phyloP scores from a whole-genome alignment of 176 grass and related monocot species.

The Typha latifolia region DNA sequence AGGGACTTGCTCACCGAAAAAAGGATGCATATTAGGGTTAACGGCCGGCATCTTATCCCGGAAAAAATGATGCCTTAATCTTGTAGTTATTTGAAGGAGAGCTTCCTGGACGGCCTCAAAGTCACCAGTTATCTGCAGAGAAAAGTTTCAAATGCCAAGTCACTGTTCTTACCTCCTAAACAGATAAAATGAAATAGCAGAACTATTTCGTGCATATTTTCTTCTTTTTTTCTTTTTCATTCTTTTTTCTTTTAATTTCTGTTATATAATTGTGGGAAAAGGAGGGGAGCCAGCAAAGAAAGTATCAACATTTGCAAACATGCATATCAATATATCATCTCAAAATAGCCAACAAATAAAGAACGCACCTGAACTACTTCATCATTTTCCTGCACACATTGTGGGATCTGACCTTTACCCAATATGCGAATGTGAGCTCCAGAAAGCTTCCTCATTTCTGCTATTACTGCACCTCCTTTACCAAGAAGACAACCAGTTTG shows the following conservation, averaged over 20 bases:
- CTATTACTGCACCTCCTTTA: conserved; percentile 77
- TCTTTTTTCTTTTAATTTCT: too few species aligned
- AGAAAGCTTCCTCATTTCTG: conserved; percentile 95
- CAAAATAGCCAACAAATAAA: conserved; percentile 9
- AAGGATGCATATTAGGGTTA: conserved; percentile 34
- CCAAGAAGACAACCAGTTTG: conserved; percentile 89
- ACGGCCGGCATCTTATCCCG: conserved; percentile 44
- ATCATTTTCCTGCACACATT: conserved; percentile 53
- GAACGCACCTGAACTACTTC: conserved; percentile 71
- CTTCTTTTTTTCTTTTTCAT: too few species aligned
- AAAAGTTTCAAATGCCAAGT: conserved; percentile 11
- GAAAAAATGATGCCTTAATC: conserved; percentile 78
- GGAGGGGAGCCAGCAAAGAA: too few species aligned
- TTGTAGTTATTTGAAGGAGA: conserved; percentile 73
- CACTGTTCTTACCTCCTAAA: background rate
- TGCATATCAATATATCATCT: background rate
- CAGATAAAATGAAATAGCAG: conserved; percentile 37
- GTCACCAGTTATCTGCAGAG: conserved; percentile 57
- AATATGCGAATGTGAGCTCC: conserved; percentile 73
- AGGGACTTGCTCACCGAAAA: conserved; percentile 55
- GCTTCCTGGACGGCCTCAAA: conserved; percentile 81
- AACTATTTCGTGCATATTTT: conserved; percentile 38
- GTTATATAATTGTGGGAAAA: too few species aligned
- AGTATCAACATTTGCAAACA: background rate
- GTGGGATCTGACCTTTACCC: conserved; percentile 65